phyloP scores from a whole-genome alignment of 805 yeast species.

The Suhomyces emberorum region DNA sequence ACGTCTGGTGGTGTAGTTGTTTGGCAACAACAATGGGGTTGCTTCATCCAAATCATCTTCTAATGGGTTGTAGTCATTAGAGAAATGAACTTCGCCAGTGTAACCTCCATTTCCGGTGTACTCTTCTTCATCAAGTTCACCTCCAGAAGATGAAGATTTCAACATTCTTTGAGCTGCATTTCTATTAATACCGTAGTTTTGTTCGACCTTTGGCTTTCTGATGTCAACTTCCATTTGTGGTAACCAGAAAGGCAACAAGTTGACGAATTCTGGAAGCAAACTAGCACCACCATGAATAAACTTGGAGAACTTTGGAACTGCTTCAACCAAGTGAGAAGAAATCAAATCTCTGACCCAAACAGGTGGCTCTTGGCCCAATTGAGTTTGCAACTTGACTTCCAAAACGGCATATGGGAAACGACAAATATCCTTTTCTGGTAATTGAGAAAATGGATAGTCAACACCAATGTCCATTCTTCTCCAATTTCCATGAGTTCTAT shows the following conservation, averaged over 20 bases:
- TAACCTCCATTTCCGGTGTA: slow-evolving; percentile 42
- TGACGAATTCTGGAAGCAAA: slow-evolving; percentile 78
- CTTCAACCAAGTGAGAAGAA: slow-evolving; percentile 90
- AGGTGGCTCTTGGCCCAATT: slow-evolving; percentile 98
- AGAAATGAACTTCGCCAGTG: slow-evolving; percentile 36
- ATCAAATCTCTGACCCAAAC: slow-evolving; percentile 94
- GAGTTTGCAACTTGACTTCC: slow-evolving; percentile 96
- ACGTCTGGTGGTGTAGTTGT: slow-evolving; percentile 25
- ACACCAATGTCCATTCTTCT: slow-evolving; percentile 98
- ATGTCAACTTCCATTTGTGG: slow-evolving; percentile 97
- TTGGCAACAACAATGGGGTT: slow-evolving; percentile 42
- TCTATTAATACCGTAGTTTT: slow-evolving; percentile 62
- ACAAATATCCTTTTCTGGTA: slow-evolving; percentile 80
- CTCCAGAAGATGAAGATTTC: slow-evolving; percentile 47
- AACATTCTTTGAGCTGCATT: slow-evolving; percentile 24
- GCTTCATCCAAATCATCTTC: slow-evolving; percentile 50
- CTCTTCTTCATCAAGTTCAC: slow-evolving; percentile 69
- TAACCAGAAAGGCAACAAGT: slow-evolving; percentile 91
- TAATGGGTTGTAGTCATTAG: slow-evolving; percentile 44
- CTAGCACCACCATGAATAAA: slow-evolving; percentile 96
- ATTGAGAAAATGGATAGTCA: slow-evolving; percentile 88
- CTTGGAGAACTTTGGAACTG: slow-evolving; percentile 96
- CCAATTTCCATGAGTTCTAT: slow-evolving; percentile 93
- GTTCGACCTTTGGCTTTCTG: slow-evolving; percentile 72
- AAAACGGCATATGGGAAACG: slow-evolving; percentile 96